Conservation (phyloP, 108 stramenopile genomes). For the Nitzschia inconspicua region DNA sequence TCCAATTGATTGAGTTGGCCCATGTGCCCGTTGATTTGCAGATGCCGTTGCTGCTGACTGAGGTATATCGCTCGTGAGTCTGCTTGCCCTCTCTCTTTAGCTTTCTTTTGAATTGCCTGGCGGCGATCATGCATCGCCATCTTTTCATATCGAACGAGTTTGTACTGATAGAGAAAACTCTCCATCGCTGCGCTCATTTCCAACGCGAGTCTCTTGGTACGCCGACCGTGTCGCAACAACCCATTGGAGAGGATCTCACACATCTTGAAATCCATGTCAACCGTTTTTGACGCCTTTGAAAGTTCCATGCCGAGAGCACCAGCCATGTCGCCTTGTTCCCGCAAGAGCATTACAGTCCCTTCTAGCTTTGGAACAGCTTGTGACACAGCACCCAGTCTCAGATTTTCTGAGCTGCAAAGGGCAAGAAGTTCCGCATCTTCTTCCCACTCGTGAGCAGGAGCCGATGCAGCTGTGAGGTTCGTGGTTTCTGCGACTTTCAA, state of each 20-base stretch:
- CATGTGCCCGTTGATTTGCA: conserved; percentile 36
- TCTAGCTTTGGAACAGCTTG: conserved; percentile 87
- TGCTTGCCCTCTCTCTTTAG: conserved; percentile 55
- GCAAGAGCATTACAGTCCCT: conserved; percentile 53
- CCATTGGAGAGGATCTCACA: conserved; percentile 58
- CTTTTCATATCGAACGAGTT: conserved; percentile 67
- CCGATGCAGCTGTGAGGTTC: conserved; percentile 7
- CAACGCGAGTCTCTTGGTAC: conserved; percentile 69
- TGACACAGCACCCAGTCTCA: conserved; percentile 68
- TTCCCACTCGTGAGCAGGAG: conserved; percentile 47
- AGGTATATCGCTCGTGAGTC: conserved; percentile 62
- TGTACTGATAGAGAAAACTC: conserved; percentile 73
- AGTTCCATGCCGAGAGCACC: conserved; percentile 78
- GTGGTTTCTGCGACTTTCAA: conserved; percentile 40
- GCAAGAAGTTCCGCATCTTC: conserved; percentile 81
- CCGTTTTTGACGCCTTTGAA: conserved; percentile 58
- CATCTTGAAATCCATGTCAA: conserved; percentile 36
- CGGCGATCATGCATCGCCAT: conserved; percentile 81
- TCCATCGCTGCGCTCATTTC: conserved; percentile 69
- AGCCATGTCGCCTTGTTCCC: conserved; percentile 59
- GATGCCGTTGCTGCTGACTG: conserved; percentile 59
- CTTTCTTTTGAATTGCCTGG: conserved; percentile 46
- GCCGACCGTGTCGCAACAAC: conserved; percentile 60
- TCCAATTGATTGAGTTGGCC: conserved; percentile 54
- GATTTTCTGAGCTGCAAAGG: conserved; percentile 53